These are phyloP conservation scores for Auxenochlorella pyrenoidosa DNA, from an alignment of 139 green algal genomes.

Conservation along the genomic window DNA sequence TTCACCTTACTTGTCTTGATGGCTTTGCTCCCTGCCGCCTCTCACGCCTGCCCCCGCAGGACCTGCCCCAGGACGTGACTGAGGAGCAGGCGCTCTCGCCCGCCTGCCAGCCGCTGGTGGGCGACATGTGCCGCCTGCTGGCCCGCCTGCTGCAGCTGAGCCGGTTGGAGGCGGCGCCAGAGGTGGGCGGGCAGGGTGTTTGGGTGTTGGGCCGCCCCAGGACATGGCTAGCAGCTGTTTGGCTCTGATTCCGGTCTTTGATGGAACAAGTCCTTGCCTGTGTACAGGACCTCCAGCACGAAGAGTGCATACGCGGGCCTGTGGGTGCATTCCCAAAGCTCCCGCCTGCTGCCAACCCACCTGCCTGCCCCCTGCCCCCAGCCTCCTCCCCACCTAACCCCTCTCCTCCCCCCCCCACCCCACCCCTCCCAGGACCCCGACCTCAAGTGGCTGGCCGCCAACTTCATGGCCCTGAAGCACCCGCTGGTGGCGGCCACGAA, in stretches of 20 bases:
- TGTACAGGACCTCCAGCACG: too few species aligned
- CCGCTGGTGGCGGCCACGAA: not conserved
- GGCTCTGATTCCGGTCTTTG: too few species aligned
- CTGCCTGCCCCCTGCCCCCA: too few species aligned
- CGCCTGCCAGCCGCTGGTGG: not conserved
- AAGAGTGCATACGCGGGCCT: too few species aligned
- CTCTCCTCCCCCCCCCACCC: too few species aligned
- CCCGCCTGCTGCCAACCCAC: too few species aligned
- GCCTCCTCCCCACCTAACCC: too few species aligned
- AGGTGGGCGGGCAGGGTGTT: not conserved
- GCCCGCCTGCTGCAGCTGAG: not conserved
- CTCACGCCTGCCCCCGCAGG: not conserved
- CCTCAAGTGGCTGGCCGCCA: not conserved
- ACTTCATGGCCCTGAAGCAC: not conserved
- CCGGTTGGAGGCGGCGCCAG: not conserved
- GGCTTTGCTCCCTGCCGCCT: not conserved
- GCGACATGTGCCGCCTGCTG: not conserved
- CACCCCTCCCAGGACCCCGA: not conserved
- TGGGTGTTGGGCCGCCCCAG: too few species aligned
- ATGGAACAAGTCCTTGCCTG: too few species aligned
- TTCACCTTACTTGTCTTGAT: not conserved
- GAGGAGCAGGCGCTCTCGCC: not conserved
- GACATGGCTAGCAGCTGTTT: too few species aligned
- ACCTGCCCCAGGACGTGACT: not conserved
- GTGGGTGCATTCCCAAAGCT: too few species aligned